Conservation (phyloP, 305 asterid species). For the Stenogyne calaminthoides region DNA sequence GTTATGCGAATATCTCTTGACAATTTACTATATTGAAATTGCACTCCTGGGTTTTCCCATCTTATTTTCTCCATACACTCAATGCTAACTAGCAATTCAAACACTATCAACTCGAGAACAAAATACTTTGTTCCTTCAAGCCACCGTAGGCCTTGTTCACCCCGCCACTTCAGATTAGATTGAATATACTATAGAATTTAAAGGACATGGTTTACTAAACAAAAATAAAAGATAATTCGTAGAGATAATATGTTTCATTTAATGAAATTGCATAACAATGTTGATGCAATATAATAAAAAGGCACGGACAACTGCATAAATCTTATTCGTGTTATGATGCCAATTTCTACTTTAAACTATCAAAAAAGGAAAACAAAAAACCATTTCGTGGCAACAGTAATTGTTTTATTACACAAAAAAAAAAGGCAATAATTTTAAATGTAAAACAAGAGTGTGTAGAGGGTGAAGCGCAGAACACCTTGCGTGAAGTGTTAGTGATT, state of each 20-base stretch:
- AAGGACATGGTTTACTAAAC: constrained; percentile 14
- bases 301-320: background rate
- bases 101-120: background rate
- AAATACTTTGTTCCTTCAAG: background rate
- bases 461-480: constrained; percentile 52
- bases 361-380: background rate
- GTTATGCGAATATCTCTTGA: background rate
- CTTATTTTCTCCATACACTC: background rate
- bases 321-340: background rate
- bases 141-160: constrained; percentile 3
- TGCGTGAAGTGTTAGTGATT: constrained; percentile 77
- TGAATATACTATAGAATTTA: background rate
- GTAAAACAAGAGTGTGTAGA: constrained; percentile 25
- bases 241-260: background rate
- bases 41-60: background rate
- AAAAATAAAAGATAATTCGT: background rate
- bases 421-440: constrained; percentile 6
- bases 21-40: background rate
- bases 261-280: constrained; percentile 1
- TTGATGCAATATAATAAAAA: constrained; percentile 1
- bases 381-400: background rate
- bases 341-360: background rate
- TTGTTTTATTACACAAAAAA: background rate
- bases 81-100: background rate
- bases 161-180: constrained; percentile 1